Evolutionary conservation across 768 basidiomycete genomes (phyloP).

Genomic region (Termitomyces bulborhizus): DNA sequence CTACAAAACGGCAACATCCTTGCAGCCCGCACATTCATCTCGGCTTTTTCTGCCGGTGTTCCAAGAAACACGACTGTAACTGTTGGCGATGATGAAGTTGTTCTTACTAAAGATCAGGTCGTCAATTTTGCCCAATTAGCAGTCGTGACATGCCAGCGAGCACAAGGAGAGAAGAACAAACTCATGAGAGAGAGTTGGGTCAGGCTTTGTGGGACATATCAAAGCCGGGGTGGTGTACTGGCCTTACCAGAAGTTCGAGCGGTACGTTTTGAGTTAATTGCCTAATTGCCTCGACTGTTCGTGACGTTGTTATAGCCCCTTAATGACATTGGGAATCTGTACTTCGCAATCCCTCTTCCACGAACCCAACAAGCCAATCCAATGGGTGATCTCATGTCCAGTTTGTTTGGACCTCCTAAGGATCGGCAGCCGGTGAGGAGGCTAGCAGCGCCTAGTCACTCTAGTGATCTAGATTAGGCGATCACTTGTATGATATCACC

Average conservation of each 20-base stretch:
- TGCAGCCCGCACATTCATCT: constrained; percentile 90
- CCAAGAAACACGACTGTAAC: constrained; percentile 45
- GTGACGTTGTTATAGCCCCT: constrained; percentile 40
- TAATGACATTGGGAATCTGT: constrained; percentile 62
- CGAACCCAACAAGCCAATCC: constrained; percentile 69
- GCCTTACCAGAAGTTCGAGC: constrained; percentile 55
- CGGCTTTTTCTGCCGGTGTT: constrained; percentile 65
- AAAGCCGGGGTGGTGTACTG: constrained; percentile 60
- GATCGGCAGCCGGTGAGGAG: constrained; percentile 27
- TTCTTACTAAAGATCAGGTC: constrained; percentile 65
- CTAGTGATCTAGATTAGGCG: constrained; percentile 13
- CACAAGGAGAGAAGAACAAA: constrained; percentile 74
- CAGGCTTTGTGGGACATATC: constrained; percentile 78
- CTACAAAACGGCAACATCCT: constrained; percentile 84
- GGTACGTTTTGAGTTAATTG: constrained; percentile 32
- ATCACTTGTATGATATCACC: not conserved
- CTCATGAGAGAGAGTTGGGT: constrained; percentile 79
- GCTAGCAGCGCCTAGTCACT: constrained; percentile 37
- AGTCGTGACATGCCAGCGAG: constrained; percentile 82
- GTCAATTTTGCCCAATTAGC: constrained; percentile 92
- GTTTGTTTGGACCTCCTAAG: constrained; percentile 68
- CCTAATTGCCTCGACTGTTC: not conserved
- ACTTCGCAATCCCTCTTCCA: constrained; percentile 85
- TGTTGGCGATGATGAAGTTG: constrained; percentile 54
- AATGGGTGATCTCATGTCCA: constrained; percentile 83